These are phyloP conservation scores for Ogataea haglerorum DNA, from an alignment of 805 yeast species.

Conservation along the genomic window DNA sequence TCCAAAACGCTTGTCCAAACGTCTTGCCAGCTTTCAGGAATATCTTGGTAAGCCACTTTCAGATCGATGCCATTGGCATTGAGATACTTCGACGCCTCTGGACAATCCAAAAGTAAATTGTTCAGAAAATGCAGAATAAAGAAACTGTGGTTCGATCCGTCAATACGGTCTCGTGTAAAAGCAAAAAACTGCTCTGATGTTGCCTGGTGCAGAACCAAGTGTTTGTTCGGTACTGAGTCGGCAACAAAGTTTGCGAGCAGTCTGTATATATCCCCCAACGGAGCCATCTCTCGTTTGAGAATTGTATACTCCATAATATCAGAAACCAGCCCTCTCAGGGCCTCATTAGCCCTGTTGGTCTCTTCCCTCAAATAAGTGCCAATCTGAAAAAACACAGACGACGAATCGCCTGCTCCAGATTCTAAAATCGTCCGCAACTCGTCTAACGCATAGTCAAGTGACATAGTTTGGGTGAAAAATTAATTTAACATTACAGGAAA, in stretches of 20 bases:
- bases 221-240: constrained; percentile 11
- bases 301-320: constrained; percentile 1
- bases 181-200: background rate
- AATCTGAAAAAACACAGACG: no score
- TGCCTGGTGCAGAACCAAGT: background rate
- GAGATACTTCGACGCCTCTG: constrained; percentile 1
- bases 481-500: constrained; percentile 1
- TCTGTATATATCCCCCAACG: constrained; percentile 5
- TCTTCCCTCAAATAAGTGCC: constrained; percentile 1
- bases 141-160: background rate
- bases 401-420: no score
- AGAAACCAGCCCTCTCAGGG: constrained; percentile 3
- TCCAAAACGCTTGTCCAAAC: constrained; percentile 9
- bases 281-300: background rate
- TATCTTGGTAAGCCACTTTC: background rate
- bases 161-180: constrained; percentile 1
- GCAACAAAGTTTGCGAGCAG: constrained; percentile 19
- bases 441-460: background rate
- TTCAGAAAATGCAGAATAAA: constrained; percentile 15
- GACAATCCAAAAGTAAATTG: constrained; percentile 12
- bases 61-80: background rate
- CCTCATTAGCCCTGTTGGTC: background rate
- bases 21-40: constrained; percentile 5
- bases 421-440: background rate
- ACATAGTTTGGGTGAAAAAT: background rate